Percentiles rank a stretch among this genome's conserved stretches.
Conservation (phyloP, 345 rosid genomes). For the Raphanus raphanistrum region DNA sequence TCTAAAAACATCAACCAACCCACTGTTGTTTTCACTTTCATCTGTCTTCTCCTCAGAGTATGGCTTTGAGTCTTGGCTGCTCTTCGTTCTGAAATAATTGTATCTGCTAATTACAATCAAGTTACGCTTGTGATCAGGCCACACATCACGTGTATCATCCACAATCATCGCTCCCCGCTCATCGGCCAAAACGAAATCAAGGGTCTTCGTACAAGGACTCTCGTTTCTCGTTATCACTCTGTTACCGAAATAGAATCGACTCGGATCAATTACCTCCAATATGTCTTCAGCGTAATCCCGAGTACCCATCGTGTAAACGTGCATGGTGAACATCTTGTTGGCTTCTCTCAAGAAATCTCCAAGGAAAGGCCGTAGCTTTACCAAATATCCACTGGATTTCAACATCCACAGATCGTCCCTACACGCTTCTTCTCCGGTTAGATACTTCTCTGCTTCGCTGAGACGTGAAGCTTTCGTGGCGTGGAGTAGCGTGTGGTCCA, state of each 20-base stretch:
- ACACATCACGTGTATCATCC: not conserved
- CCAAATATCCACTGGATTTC: not conserved
- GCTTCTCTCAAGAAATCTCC: constrained; percentile 21
- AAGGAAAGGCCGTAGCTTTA: constrained; percentile 16
- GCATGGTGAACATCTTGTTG: constrained; percentile 7
- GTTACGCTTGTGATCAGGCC: not conserved
- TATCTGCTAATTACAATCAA: constrained; percentile 35
- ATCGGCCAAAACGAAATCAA: constrained; percentile 19
- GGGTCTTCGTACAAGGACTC: not conserved
- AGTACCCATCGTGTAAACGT: constrained; percentile 20
- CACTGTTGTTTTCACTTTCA: constrained; percentile 5
- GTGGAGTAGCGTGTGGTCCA: constrained; percentile 28
- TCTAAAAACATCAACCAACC: not conserved
- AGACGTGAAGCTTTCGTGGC: not conserved
- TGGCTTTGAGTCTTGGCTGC: not conserved
- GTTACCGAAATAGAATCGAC: not conserved
- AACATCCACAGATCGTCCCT: not conserved
- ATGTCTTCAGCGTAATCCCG: not conserved
- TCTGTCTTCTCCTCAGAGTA: constrained; percentile 13
- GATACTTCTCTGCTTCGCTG: constrained; percentile 1
- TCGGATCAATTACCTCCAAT: constrained; percentile 15
- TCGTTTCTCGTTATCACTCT: constrained; percentile 12
- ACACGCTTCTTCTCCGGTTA: not conserved
- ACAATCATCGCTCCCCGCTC: constrained; percentile 22
- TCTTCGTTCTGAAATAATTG: constrained; percentile 52